Conservation (phyloP, 2,329 filamentous ascomycete species). For the Cladosporium sp. region DNA sequence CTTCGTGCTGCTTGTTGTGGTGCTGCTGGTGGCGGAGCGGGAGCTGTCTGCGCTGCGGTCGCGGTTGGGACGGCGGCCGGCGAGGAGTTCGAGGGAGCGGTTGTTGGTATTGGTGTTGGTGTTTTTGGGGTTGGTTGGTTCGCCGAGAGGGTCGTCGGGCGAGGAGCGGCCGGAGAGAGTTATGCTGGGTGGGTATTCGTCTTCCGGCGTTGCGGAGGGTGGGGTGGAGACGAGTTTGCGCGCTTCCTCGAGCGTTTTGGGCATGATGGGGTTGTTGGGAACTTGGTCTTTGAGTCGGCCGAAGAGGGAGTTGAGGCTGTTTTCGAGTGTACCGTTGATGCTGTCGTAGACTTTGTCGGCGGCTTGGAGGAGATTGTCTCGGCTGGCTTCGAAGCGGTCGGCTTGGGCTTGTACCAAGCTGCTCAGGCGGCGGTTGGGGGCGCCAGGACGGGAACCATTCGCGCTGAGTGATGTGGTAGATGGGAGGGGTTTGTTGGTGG, state of each 20-base stretch:
- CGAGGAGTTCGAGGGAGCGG: slow-evolving; percentile 66
- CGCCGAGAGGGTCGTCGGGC: slow-evolving; percentile 28
- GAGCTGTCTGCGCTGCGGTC: slow-evolving; percentile 76
- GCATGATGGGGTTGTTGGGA: slow-evolving; percentile 53
- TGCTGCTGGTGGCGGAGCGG: slow-evolving; percentile 46
- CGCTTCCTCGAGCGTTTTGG: slow-evolving; percentile 90
- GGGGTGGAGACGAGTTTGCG: slow-evolving; percentile 77
- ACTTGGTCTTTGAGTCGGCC: slow-evolving; percentile 75
- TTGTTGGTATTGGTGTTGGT: slow-evolving; percentile 54
- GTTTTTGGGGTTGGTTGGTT: slow-evolving; percentile 12
- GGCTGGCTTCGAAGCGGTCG: slow-evolving; percentile 77
- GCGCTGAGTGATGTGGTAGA: slow-evolving; percentile 16
- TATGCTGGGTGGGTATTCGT: slow-evolving; percentile 14
- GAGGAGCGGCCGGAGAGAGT: slow-evolving; percentile 33
- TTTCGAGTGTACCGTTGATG: slow-evolving; percentile 84
- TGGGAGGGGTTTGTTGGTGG: slow-evolving; percentile 28
- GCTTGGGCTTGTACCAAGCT: slow-evolving; percentile 82
- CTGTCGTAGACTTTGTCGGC: slow-evolving; percentile 91
- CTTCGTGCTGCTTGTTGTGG: slow-evolving; percentile 33
- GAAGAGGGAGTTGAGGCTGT: slow-evolving; percentile 90
- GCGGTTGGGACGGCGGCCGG: slow-evolving; percentile 58
- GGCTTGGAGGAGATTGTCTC: slow-evolving; percentile 62
- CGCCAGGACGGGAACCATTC: slow-evolving; percentile 36
- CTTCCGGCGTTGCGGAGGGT: slow-evolving; percentile 38
- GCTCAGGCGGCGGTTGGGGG: slow-evolving; percentile 73